A percentile compares a stretch with the other conserved stretches of the same genome.
Evolutionary conservation across 2,329 filamentous ascomycete genomes (phyloP).

Genomic region (Triangularia setosa): DNA sequence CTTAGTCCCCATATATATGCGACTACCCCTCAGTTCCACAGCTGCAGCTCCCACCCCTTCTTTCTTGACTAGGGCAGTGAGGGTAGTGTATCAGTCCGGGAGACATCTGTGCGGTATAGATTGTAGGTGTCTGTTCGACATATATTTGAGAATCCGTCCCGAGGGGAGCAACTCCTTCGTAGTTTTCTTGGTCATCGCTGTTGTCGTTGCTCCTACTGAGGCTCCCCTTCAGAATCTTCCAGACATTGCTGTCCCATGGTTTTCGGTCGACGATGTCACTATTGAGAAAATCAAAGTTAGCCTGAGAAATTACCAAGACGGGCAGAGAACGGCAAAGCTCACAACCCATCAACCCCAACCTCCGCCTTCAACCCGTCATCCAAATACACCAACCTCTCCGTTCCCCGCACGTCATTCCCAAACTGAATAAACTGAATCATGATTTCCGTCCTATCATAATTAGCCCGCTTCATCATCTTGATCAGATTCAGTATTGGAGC

Average conservation of each 20-base stretch:
- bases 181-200: neutral
- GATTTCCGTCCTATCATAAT: neutral
- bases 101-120: no score
- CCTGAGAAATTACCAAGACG: no score
- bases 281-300: no score
- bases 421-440: slow-evolving; percentile 4
- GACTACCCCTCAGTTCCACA: no score
- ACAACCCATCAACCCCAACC: neutral
- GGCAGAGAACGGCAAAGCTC: no score
- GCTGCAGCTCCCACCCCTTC: no score
- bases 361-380: neutral
- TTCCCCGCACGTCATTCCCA: neutral
- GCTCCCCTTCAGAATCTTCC: neutral
- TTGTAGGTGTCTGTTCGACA: no score
- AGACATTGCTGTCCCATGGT: neutral
- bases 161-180: no score
- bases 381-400: neutral
- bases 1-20: no score
- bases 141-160: no score
- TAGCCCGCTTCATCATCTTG: neutral
- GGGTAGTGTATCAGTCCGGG: no score
- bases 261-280: slow-evolving; percentile 1
- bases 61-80: no score
- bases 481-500: neutral
- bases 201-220: neutral